Conservation (phyloP, 192 early-diverging fungal genomes). For the Entomortierella beljakovae region DNA sequence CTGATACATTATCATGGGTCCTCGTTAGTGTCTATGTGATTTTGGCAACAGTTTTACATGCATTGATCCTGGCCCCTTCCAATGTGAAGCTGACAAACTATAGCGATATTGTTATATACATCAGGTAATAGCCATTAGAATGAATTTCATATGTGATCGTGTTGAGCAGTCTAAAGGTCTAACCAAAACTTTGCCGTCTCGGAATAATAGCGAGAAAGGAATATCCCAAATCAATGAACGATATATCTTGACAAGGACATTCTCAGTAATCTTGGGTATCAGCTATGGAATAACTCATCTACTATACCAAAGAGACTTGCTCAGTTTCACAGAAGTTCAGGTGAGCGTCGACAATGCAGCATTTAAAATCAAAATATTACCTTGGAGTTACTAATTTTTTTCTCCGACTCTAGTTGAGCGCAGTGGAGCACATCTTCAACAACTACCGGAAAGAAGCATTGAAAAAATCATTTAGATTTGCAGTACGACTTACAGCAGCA, state of each 20-base stretch:
- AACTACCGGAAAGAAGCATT: conserved; percentile 23
- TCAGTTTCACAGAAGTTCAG: conserved; percentile 37
- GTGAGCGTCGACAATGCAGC: not conserved
- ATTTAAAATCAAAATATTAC: not conserved
- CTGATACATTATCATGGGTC: conserved; percentile 27
- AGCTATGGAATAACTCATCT: conserved; percentile 21
- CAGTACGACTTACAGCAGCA: conserved; percentile 4
- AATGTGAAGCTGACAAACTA: conserved; percentile 5
- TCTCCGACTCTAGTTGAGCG: conserved; percentile 4
- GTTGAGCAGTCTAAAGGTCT: not conserved
- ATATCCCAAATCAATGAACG: conserved; percentile 44
- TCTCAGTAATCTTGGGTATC: conserved; percentile 19
- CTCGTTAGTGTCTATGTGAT: conserved; percentile 29
- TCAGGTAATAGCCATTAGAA: conserved; percentile 16
- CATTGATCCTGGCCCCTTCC: conserved; percentile 21
- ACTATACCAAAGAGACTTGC: conserved; percentile 36
- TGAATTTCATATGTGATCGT: not conserved
- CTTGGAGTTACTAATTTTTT: not conserved
- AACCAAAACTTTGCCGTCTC: not conserved
- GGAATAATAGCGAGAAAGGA: conserved; percentile 29
- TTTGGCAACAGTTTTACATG: conserved; percentile 10
- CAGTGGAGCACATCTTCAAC: conserved; percentile 27
- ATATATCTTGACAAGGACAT: conserved; percentile 32
- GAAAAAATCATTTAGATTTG: conserved; percentile 13
- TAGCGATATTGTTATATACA: conserved; percentile 29